Evolutionary conservation across 176 grass and related monocot genomes (phyloP).

Genomic region (Phoenix dactylifera): DNA sequence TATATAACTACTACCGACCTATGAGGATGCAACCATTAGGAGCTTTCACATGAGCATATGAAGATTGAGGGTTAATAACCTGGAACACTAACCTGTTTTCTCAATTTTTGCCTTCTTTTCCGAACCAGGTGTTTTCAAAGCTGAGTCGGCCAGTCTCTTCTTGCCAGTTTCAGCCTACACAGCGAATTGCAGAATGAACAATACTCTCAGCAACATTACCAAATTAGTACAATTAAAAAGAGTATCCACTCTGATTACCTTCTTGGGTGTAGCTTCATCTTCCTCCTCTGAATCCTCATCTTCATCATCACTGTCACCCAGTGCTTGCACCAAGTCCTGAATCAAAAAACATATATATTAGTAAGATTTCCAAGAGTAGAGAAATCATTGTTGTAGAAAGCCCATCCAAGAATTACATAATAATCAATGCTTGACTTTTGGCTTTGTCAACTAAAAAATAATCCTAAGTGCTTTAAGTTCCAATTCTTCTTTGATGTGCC

Average conservation of each 20-base stretch:
- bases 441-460: too few species aligned
- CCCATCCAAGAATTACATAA: too few species aligned
- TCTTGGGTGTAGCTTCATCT: conserved; percentile 69
- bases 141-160: conserved; percentile 38
- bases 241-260: conserved; percentile 20
- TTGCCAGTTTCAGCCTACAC: conserved; percentile 46
- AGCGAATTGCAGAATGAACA: background rate
- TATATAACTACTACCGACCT: too few species aligned
- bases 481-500: too few species aligned
- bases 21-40: too few species aligned
- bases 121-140: conserved; percentile 39
- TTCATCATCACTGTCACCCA: conserved; percentile 11
- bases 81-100: conserved; percentile 40
- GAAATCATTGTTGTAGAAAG: background rate
- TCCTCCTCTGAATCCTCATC: conserved; percentile 42
- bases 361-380: too few species aligned
- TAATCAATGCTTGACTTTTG: too few species aligned
- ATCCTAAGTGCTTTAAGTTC: too few species aligned
- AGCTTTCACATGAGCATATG: too few species aligned
- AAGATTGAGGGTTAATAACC: background rate
- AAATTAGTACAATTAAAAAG: background rate
- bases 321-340: conserved; percentile 14
- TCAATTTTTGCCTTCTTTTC: conserved; percentile 80
- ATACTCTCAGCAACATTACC: background rate
- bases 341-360: background rate